Evolutionary conservation across 2,329 filamentous ascomycete species (phyloP).

Genomic region (Fusarium sp.): DNA sequence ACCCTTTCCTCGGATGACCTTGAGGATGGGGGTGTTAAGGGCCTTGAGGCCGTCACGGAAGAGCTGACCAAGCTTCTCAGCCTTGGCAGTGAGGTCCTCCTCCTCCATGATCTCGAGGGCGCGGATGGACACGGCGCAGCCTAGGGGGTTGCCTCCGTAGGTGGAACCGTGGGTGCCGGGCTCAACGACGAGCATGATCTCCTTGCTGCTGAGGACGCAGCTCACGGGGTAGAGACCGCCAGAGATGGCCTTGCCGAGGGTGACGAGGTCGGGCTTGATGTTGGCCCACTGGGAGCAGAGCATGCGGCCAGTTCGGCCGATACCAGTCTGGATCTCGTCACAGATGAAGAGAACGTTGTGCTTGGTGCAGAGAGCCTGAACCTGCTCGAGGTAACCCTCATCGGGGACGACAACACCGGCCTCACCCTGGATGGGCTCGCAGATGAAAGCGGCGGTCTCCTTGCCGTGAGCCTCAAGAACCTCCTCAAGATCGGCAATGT

Average conservation of each 20-base stretch:
- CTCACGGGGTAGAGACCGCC: conserved; percentile 99
- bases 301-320: conserved; percentile 93
- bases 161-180: conserved; percentile 97
- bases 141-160: conserved; percentile 97
- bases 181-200: conserved; percentile 96
- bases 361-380: conserved; percentile 89
- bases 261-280: conserved; percentile 94
- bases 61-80: conserved; percentile 82
- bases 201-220: conserved; percentile 86
- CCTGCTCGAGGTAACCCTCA: conserved; percentile 79
- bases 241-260: conserved; percentile 96
- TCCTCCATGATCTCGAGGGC: conserved; percentile 95
- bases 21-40: conserved; percentile 84
- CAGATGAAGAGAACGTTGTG: conserved; percentile 96
- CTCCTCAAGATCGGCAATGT: conserved; percentile 37
- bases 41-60: conserved; percentile 84
- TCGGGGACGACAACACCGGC: conserved; percentile 96
- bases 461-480: conserved; percentile 35
- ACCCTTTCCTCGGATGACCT: conserved; percentile 88
- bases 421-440: conserved; percentile 74
- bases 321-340: conserved; percentile 98
- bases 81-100: conserved; percentile 86
- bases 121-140: conserved; percentile 94
- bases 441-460: conserved; percentile 38
- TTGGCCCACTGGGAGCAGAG: conserved; percentile 94